Base-by-base conservation (phyloP, 2,329 filamentous ascomycete species). In the Beauveria caledonica region DNA sequence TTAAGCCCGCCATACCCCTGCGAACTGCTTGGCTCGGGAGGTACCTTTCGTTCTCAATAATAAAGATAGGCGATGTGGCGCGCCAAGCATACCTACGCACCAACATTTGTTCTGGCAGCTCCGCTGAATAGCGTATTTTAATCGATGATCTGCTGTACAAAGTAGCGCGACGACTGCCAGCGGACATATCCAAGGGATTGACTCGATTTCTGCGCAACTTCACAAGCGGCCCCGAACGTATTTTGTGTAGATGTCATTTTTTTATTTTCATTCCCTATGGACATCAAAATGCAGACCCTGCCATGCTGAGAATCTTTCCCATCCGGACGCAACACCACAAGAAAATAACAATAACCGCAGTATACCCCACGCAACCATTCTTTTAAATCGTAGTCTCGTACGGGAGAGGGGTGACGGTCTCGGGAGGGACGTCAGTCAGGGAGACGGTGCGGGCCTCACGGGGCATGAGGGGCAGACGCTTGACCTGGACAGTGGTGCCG, bases 321-420 rank as follows among this genome's bases (percentile, higher is more conserved):
- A 72, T 73, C 73, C 73, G 68, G 72, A 73, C 72, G 68, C 69
- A 76, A 73, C 71, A 75, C 73, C 73, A 69, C 72, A 74, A 74
- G 69, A 70, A 74, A 74, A 72, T 62, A 73, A 71, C 65, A 73
- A 72, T 70, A 72, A 68, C 63, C 60, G 51, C 68, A 64, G 63
- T 64, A 62, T 53, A 48, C 40, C 50, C 49, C 58, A 27, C 54
- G 54, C 57, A 51, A 44, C 61, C 46, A 49, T 64, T 56, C 66
- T 70, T 74, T 86, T 94, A 99, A 79, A 99, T 97, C 75, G 90
- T 93, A 72, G 94, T 99, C 86, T 97, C 94, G 87, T 97, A 99
- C 73, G 94, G 80, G 71, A 97, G 85, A 70, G 93, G 92, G 65
- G 87, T 86, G 73, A 97, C 86, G 71, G 89, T 97, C 87, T 97